Base-by-base conservation (phyloP, 1,284 basidiomycete species). In the Prillingera fragicola region DNA sequence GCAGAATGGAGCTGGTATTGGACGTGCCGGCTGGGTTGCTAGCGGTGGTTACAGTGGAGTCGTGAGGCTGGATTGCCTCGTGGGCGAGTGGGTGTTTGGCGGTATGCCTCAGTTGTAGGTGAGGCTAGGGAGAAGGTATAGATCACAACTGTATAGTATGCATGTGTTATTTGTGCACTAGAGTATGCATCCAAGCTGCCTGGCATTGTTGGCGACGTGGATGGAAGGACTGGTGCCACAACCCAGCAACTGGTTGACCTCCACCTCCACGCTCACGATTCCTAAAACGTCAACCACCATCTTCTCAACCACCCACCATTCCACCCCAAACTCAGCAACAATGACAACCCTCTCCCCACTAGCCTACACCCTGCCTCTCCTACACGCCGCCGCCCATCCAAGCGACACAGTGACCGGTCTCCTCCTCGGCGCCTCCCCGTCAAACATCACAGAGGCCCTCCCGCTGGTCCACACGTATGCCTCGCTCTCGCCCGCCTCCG, bases 1-100 rank as follows among this genome's bases (percentile, higher is more conserved):
- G 91, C 85, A 92, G 60, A 77, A 74, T 28, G 80, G 77, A 2
- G 80, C 80, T 34, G 87, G 86, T 1, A 70, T 91, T 1, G 78
- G 70, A 2, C 73, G 77, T 1, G 80, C 83, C 1, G 78, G 79
- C 0, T 62, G 89, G 56, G 69, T 92, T 18, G 89, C 85, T 4
- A 83, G 81, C 18, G 84, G 81, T 0, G 87, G 83, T 4, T 86
- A 80, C 3, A 81, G 81, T n/a, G 90, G 91, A 1, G 67, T 95
- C 14, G 89, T 85, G 57, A 74, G 91, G 35, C 76, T 96, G 5
- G 90, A 95, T 60, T 79, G 80, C 59, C 56, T 90, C 15, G 69
- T 76, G 57, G 87, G 87, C 12, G 69, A 79, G 49, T 87, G 80
- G 77, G 71, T 78, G 40, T 77, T 74, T 33, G 80, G 78, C 33